Base-by-base conservation (phyloP, 495 filamentous ascomycete species). In the Xylaria acuta region DNA sequence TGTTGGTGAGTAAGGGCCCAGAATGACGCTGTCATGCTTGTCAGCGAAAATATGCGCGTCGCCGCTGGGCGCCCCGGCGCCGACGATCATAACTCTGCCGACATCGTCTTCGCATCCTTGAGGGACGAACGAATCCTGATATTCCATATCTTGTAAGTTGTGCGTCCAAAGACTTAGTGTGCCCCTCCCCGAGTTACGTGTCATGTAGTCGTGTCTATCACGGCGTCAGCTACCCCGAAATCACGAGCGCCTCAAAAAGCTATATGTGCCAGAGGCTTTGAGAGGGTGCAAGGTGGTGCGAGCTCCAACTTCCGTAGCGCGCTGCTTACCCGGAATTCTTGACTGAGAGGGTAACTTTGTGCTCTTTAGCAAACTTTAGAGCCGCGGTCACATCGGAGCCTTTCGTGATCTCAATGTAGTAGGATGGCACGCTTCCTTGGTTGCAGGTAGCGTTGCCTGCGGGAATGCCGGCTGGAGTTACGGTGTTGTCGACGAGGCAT, bases 91-190 rank as follows among this genome's bases (percentile, higher is more conserved):
- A 20, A 82, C 80, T 8, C 72, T 75, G 47, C 76, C 75, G 8
- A 72, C 75, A 75, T 85, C 86, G 53, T 70, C 41, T 0, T 70
- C 51, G 38, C 76, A 77, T 38, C 75, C 73, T 67, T 72, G 64
- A 14, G 76, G 75, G 1, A 69, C 47, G 74, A 85, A 87, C 18
- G 82, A 72, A 30, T 77, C 64, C 41, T 80, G 67, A 65, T 82
- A 80, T 3, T 79, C 56, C 18, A 86, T 82, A 14, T 78, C 67
- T 75, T 90, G 89, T 25, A 92, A 76, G 30, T 88, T 80, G 68
- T 91, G 88, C 0, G 88, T 91, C 89, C 89, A 92, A 43, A 92
- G 77, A 34, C 79, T 78, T 11, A 92, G 78, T 18, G 85, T 83
- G 27, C 88, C 88, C 32, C 82, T 81, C 27, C 90, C 90, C 16